A percentile compares a stretch with the other conserved stretches of the same genome.
Conservation (phyloP, 805 yeast genomes). For the Suhomyces sp. region DNA sequence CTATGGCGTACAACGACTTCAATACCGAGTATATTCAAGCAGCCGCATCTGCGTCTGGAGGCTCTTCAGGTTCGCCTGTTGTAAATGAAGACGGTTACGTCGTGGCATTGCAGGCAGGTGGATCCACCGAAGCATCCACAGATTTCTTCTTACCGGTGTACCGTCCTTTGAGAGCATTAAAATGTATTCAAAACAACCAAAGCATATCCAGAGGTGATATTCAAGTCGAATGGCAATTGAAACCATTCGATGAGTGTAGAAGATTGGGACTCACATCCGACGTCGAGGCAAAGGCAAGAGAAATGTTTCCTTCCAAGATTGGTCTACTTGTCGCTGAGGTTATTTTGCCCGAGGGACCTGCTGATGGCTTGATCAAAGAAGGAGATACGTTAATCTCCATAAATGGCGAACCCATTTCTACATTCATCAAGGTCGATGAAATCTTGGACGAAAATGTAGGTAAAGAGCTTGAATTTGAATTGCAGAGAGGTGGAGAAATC, state of each 20-base stretch:
- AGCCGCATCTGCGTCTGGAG: constrained; percentile 94
- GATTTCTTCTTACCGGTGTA: constrained; percentile 88
- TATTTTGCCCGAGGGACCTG: constrained; percentile 83
- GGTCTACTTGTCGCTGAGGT: constrained; percentile 84
- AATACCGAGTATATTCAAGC: constrained; percentile 94
- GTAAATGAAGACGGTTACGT: constrained; percentile 84
- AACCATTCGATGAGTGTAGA: constrained; percentile 88
- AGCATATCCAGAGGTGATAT: constrained; percentile 86
- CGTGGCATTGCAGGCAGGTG: constrained; percentile 93
- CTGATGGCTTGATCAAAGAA: constrained; percentile 66
- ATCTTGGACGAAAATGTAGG: constrained; percentile 74
- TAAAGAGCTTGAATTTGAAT: constrained; percentile 36
- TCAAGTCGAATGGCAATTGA: constrained; percentile 83
- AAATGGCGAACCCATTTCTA: constrained; percentile 59
- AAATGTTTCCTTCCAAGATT: constrained; percentile 64
- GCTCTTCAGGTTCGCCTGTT: constrained; percentile 96
- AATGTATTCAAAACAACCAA: constrained; percentile 56
- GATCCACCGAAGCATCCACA: constrained; percentile 85
- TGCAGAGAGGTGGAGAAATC: constrained; percentile 71
- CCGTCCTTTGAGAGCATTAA: constrained; percentile 77
- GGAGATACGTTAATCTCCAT: constrained; percentile 82
- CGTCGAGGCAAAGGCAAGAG: constrained; percentile 68
- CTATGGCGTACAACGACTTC: constrained; percentile 83
- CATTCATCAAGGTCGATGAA: constrained; percentile 79
- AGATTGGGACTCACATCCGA: constrained; percentile 78